A percentile compares a stretch with the other conserved stretches of the same genome.
Evolutionary conservation across 2,329 filamentous ascomycete genomes (phyloP).

Genomic region (Chrysoporthe deuterocubensis): DNA sequence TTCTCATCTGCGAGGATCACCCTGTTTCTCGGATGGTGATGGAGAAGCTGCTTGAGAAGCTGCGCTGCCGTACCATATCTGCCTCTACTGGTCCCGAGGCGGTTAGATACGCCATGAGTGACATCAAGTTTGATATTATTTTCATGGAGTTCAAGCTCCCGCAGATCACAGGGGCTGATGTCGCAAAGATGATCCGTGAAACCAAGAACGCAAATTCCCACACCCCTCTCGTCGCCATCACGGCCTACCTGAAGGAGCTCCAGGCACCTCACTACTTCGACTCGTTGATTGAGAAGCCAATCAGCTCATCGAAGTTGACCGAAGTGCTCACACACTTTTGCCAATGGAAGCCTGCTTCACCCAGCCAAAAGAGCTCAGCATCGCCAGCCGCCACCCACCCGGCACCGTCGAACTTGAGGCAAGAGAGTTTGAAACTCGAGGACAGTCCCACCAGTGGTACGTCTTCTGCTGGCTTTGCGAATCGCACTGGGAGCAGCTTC

Average conservation of each 20-base stretch:
- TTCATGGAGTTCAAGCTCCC: constrained; percentile 97
- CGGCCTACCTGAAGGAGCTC: constrained; percentile 96
- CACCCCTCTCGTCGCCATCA: constrained; percentile 95
- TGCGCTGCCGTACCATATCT: constrained; percentile 91
- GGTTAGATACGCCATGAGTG: constrained; percentile 89
- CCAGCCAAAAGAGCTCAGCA: constrained; percentile 47
- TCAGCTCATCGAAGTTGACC: constrained; percentile 86
- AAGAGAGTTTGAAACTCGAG: constrained; percentile 66
- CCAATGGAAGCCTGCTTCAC: constrained; percentile 83
- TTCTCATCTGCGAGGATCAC: constrained; percentile 96
- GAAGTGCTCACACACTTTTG: constrained; percentile 88
- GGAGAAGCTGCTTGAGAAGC: constrained; percentile 94
- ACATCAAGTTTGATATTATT: constrained; percentile 98
- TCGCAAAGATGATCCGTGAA: constrained; percentile 96
- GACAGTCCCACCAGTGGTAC: constrained; percentile 80
- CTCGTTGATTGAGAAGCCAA: constrained; percentile 93
- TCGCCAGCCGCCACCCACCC: constrained; percentile 58
- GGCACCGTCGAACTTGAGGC: constrained; percentile 67
- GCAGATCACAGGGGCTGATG: constrained; percentile 91
- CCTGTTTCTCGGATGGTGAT: constrained; percentile 98
- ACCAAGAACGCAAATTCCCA: constrained; percentile 94
- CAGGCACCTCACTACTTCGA: constrained; percentile 96
- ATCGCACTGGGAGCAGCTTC: constrained; percentile 74
- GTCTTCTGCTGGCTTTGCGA: constrained; percentile 69
- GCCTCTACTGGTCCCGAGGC: constrained; percentile 90